These are phyloP conservation scores for Phaffomyces opuntiae DNA, from an alignment of 805 yeast species.

Conservation along the genomic window DNA sequence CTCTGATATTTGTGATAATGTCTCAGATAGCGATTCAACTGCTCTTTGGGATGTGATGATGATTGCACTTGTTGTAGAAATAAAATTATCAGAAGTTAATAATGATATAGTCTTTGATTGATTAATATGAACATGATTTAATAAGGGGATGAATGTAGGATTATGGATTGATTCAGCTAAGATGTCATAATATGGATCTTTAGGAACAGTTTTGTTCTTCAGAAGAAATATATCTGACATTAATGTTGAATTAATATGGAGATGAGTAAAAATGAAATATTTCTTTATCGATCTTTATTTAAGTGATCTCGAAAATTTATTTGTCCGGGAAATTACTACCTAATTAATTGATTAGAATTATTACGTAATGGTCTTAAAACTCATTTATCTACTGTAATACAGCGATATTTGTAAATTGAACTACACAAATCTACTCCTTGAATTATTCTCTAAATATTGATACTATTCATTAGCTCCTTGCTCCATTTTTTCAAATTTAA, in stretches of 20 bases:
- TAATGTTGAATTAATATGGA: background rate
- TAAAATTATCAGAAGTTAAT: slow-evolving; percentile 37
- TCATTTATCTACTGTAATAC: too few species aligned
- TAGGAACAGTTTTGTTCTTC: slow-evolving; percentile 65
- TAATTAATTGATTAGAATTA: too few species aligned
- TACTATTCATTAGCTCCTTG: too few species aligned
- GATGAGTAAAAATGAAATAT: too few species aligned
- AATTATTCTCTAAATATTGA: too few species aligned
- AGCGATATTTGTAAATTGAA: too few species aligned
- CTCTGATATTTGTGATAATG: slow-evolving; percentile 23
- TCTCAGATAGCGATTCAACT: slow-evolving; percentile 63
- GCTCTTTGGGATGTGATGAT: slow-evolving; percentile 90
- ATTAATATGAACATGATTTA: slow-evolving; percentile 55
- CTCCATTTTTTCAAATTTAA: too few species aligned
- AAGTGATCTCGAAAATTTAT: too few species aligned
- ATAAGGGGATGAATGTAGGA: slow-evolving; percentile 63
- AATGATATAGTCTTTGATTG: slow-evolving; percentile 36
- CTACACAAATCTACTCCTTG: too few species aligned
- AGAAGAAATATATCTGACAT: slow-evolving; percentile 40
- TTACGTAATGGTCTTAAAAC: too few species aligned
- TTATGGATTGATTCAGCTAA: slow-evolving; percentile 31
- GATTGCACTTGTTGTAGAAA: slow-evolving; percentile 38
- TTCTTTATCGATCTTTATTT: too few species aligned
- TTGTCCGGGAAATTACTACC: too few species aligned
- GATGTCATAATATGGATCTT: slow-evolving; percentile 53